Evolutionary conservation across 495 filamentous ascomycete genomes (phyloP), one percentile per base, ranked within the genome.

Genomic region (Penicillium paxilli): DNA sequence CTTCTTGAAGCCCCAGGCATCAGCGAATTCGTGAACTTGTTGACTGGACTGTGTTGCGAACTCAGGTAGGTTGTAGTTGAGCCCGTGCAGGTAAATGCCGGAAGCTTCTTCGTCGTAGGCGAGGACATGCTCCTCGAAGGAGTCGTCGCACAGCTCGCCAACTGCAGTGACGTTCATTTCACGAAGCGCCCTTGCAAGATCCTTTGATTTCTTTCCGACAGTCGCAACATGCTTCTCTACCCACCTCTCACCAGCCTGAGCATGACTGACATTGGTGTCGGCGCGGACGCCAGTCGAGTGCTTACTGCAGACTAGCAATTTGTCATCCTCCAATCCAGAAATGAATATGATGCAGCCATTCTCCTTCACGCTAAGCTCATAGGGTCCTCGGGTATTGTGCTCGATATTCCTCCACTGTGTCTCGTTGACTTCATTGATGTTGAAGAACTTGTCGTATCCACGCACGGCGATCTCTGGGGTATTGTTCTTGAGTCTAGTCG

Each of bases 371-470:
- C 90, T 96, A 22, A 98, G 78, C 72, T 98, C 95, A 60, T 98
- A 98, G 0, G 94, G 95, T 1, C 90, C 92, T 55, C 83, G 75
- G 1, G 94, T 98, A 40, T 89, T 81, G 7, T 71, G 72, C 60
- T 87, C 75, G 48, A 98, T 88, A 66, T 89, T 90, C 14, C 74
- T 63, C 94, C 95, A 98, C 51, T 83, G 75, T 1, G 94, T 98
- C 26, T 84, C 79, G 11, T 73, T 64, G 2, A 91, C 86, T 69
- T 98, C 94, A 38, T 80, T 81, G 23, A 88, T 77, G 63, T 98
- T 98, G 84, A 98, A 98, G 77, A 98, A 98, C 73, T 98, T 98
- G 76, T 98, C 95, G 71, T 98, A 98, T 28, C 94, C 94, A 51
- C 94, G 83, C 28, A 85, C 82, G 2, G 79, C 86, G 50, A 98